Conservation (phyloP, 2,329 filamentous ascomycete species). For the Scedosporium apiospermum region DNA sequence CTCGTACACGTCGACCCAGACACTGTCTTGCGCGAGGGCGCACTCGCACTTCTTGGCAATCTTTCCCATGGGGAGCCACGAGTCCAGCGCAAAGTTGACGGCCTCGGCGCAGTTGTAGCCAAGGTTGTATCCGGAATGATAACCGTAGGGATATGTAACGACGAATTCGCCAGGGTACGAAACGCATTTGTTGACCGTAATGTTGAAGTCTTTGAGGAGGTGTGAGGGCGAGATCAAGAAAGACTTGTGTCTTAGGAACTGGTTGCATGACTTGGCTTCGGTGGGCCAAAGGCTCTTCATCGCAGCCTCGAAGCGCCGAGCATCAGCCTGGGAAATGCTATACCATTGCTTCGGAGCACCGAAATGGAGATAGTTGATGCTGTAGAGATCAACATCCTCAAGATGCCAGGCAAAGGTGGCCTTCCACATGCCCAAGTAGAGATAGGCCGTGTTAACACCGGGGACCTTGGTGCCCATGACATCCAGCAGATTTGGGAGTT, state of each 20-base stretch:
- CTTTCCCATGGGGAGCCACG: constrained; percentile 89
- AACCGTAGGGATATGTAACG: constrained; percentile 96
- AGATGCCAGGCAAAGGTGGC: constrained; percentile 98
- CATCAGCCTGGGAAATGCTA: constrained; percentile 93
- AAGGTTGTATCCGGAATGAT: constrained; percentile 95
- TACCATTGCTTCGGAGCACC: constrained; percentile 99
- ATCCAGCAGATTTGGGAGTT: constrained; percentile 86
- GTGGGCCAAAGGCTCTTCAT: constrained; percentile 95
- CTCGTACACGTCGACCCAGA: constrained; percentile 95
- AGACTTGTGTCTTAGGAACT: constrained; percentile 95
- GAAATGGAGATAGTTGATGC: constrained; percentile 99
- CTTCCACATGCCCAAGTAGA: constrained; percentile 99
- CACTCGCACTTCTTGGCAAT: constrained; percentile 97
- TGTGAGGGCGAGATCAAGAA: constrained; percentile 91
- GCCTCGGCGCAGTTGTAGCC: constrained; percentile 99
- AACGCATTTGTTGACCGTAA: constrained; percentile 91
- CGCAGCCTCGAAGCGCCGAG: constrained; percentile 80
- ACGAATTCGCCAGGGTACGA: constrained; percentile 97
- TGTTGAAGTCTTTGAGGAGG: constrained; percentile 78
- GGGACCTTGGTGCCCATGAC: constrained; percentile 92
- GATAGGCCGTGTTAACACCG: constrained; percentile 94
- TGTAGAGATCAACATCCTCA: constrained; percentile 97
- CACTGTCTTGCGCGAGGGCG: constrained; percentile 87
- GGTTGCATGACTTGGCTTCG: constrained; percentile 89
- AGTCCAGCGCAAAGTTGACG: constrained; percentile 93